A percentile compares a stretch with the other conserved stretches of the same genome.
Conservation (phyloP, 331 rosid species). For the Acacia concinna region DNA sequence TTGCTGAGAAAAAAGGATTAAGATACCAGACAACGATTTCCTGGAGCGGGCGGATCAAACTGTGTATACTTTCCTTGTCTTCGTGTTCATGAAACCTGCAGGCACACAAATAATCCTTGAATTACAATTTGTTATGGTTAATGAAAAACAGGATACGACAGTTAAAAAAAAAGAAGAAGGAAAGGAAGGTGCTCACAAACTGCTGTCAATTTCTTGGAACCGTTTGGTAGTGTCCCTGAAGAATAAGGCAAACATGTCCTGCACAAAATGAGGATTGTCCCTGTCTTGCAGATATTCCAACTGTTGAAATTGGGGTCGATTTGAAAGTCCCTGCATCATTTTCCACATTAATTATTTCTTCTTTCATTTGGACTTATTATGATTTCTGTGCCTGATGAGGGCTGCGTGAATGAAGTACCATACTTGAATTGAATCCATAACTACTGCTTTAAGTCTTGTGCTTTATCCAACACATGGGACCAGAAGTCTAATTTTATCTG, state of each 20-base stretch:
- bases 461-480: no score
- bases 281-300: slow-evolving; percentile 33
- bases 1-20: background rate
- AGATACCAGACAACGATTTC: slow-evolving; percentile 23
- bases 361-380: background rate
- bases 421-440: no score
- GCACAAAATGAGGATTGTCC: slow-evolving; percentile 34
- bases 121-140: background rate
- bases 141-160: background rate
- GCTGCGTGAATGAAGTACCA: background rate
- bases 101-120: background rate
- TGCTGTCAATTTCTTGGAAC: slow-evolving; percentile 27
- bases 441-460: no score
- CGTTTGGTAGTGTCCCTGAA: slow-evolving; percentile 33
- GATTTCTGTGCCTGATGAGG: background rate
- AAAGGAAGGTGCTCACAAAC: slow-evolving; percentile 37
- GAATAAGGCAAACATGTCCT: slow-evolving; percentile 38
- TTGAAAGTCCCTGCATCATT: slow-evolving; percentile 34
- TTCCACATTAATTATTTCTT: background rate
- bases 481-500: no score
- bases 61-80: background rate
- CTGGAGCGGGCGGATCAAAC: background rate
- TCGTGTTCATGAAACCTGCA: background rate
- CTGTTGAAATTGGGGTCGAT: slow-evolving; percentile 9
- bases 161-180: background rate